Evolutionary conservation across 148 eudicot species (phyloP).

Genomic region (Rhododendron williamsianum): DNA sequence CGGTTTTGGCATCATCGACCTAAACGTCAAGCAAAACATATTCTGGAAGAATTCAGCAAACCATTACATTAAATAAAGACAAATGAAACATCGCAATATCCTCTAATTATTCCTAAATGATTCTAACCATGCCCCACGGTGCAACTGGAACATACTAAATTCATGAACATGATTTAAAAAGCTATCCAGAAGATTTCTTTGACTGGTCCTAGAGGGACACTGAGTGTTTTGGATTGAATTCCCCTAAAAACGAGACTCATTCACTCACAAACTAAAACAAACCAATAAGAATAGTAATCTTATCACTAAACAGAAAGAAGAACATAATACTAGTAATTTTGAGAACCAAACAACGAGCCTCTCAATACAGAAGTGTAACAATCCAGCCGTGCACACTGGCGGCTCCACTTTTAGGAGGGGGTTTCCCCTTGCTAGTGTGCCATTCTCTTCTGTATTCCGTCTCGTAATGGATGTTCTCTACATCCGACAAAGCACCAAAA

Average conservation of each 20-base stretch:
- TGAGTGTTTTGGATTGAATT: background rate
- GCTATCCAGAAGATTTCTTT: background rate
- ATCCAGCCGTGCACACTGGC: background rate
- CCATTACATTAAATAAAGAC: no score
- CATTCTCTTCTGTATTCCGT: no score
- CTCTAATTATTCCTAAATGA: no score
- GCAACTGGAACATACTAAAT: background rate
- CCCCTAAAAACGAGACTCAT: background rate
- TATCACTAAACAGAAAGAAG: background rate
- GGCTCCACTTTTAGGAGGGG: no score
- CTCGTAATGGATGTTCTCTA: no score
- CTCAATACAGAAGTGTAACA: background rate
- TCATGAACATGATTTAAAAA: background rate
- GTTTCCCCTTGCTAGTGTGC: no score
- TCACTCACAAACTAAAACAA: background rate
- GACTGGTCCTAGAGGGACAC: background rate
- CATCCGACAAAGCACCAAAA: no score
- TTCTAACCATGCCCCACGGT: background rate
- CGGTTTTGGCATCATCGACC: background rate
- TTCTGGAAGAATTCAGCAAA: no score
- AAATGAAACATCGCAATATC: no score
- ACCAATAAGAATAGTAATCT: background rate
- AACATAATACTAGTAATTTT: background rate
- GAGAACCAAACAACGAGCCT: background rate
- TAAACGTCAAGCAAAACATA: no score